Conservation (phyloP, 2,329 filamentous ascomycete species). For the Chrysosporium keratinophilum region DNA sequence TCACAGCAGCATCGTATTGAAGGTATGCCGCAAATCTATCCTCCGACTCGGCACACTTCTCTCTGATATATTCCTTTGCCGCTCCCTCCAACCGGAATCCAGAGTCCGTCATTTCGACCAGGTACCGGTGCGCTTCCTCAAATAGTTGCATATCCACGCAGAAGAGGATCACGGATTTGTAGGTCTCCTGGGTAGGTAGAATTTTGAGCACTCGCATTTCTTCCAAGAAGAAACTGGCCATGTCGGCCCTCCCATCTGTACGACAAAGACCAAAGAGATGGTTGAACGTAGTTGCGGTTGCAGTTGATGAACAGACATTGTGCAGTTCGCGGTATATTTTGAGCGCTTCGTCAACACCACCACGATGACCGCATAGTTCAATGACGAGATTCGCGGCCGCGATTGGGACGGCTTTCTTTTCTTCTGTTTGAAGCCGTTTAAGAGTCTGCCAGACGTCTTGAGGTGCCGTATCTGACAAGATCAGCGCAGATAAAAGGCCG, state of each 20-base stretch:
- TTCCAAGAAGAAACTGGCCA: slow-evolving; percentile 51
- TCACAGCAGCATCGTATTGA: slow-evolving; percentile 24
- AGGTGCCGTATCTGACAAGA: slow-evolving; percentile 36
- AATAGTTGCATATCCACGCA: slow-evolving; percentile 39
- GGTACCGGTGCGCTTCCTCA: slow-evolving; percentile 30
- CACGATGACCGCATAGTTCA: slow-evolving; percentile 40
- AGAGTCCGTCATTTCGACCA: slow-evolving; percentile 28
- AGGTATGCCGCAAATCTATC: slow-evolving; percentile 26
- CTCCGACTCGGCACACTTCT: slow-evolving; percentile 22
- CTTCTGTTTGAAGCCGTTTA: slow-evolving; percentile 40
- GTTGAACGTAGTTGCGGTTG: slow-evolving; percentile 48
- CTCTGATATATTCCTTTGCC: slow-evolving; percentile 23
- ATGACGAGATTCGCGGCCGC: slow-evolving; percentile 41
- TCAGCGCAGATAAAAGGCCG: slow-evolving; percentile 50
- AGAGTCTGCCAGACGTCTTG: slow-evolving; percentile 48
- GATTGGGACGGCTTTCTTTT: slow-evolving; percentile 42
- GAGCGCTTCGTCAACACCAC: slow-evolving; percentile 43
- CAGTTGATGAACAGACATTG: slow-evolving; percentile 38
- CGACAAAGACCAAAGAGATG: slow-evolving; percentile 45
- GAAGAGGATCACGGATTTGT: slow-evolving; percentile 51
- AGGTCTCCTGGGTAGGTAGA: slow-evolving; percentile 48
- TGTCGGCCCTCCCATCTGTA: slow-evolving; percentile 38
- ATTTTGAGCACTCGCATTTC: slow-evolving; percentile 51
- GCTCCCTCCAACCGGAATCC: slow-evolving; percentile 22
- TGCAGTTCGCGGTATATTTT: slow-evolving; percentile 53